Evolutionary conservation across 2,329 filamentous ascomycete genomes (phyloP), one percentile per base, ranked within the genome.

Genomic region (Diaporthe longicolla): DNA sequence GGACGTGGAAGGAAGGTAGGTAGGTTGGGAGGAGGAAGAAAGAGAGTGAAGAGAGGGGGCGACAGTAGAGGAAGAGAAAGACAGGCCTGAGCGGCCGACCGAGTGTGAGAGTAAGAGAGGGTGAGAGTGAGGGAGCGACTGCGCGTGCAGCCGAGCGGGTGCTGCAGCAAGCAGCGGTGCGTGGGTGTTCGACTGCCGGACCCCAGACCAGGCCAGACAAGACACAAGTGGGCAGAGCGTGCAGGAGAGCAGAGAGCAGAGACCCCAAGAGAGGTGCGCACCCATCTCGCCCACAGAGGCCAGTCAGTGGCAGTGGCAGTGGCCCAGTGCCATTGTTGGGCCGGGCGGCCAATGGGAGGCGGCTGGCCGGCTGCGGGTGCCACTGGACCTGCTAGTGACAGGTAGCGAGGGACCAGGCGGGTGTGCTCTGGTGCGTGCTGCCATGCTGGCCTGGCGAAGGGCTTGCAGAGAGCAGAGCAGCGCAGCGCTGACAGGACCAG

Each of bases 21-120:
- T 68, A 72, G 72, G 72, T 73, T 73, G 68, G 72, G 61, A 70
- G 59, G 48, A 71, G 69, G 61, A 72, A 72, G 54, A 68, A 63
- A 66, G 72, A 74, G 72, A 65, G 69, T 70, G 54, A 70, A 73
- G 74, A 74, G 74, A 70, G 72, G 70, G 70, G 70, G 66, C 72
- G 65, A 74, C 73, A 57, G 52, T 45, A 71, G 61, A 70, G 73
- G 71, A 63, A 71, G 57, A 71, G 57, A 71, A 70, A 74, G 72
- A 72, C 54, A 73, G 65, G 70, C 70, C 70, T 71, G 70, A 71
- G 70, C 58, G 70, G 45, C 45, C 59, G 70, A 63, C 43, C 57
- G 57, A 71, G 45, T 45, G 58, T 63, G 69, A 40, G 69, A 45
- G 69, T 29, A 54, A 45, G 66, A 70, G 66, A 55, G 55, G 15